Percentiles rank a stretch among this genome's conserved stretches.
Conservation (phyloP, 805 yeast species). For the Metschnikowia cerradonensis region DNA sequence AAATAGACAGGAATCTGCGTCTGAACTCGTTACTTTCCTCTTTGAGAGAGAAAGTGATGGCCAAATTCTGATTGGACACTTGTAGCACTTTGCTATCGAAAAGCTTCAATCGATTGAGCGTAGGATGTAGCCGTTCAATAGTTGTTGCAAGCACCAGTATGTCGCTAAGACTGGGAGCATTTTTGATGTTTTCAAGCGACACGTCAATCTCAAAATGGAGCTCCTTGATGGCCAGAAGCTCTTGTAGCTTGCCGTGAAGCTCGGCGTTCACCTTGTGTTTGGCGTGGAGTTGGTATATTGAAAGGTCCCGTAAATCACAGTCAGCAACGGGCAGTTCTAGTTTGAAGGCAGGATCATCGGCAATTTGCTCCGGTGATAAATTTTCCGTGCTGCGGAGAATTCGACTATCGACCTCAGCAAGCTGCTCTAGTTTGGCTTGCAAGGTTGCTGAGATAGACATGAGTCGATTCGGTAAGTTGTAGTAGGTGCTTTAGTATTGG, state of each 20-base stretch:
- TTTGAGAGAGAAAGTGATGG: constrained; percentile 6
- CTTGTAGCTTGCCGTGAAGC: constrained; percentile 18
- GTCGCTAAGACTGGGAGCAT: constrained; percentile 1
- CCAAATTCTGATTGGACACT: constrained; percentile 12
- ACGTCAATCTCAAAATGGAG: constrained; percentile 22
- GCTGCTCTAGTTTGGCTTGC: constrained; percentile 1
- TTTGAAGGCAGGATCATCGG: constrained; percentile 3
- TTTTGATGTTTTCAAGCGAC: constrained; percentile 11
- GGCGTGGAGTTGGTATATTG: constrained; percentile 15
- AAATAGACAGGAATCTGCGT: constrained; percentile 1
- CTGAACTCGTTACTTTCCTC: constrained; percentile 2
- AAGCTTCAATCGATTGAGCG: constrained; percentile 18
- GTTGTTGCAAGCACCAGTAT: not conserved
- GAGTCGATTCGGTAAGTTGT: not conserved
- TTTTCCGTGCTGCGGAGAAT: not conserved
- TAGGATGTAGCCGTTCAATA: constrained; percentile 18
- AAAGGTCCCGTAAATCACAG: constrained; percentile 2
- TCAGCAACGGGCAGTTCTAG: not conserved
- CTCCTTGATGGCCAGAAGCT: constrained; percentile 26
- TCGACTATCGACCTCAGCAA: not conserved
- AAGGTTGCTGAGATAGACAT: constrained; percentile 12
- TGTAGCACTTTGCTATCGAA: constrained; percentile 14
- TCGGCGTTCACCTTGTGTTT: constrained; percentile 12
- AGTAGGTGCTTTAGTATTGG: not conserved
- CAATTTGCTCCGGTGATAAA: not conserved